Evolutionary conservation across 176 grass and related monocot species (phyloP), one percentile per base, ranked within the genome.

Genomic region (Lolium multiflorum): DNA sequence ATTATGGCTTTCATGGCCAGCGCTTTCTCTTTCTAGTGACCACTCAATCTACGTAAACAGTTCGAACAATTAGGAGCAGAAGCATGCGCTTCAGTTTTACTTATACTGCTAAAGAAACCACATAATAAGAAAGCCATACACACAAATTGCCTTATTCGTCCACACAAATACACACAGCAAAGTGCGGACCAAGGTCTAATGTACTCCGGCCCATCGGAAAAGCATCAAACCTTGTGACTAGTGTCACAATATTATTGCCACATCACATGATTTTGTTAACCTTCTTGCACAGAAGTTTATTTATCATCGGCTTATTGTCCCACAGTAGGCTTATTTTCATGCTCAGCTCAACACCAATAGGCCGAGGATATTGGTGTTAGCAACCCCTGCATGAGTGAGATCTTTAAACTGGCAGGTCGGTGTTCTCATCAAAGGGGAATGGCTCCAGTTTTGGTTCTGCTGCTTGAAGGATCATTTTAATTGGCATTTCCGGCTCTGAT

Each of bases 321-420:
- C 47, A 55, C 47, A 68, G 26, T 43, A 81, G 48, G 58, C 58
- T 79, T 83, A 57, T 25, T 72, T 73, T 74, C 13, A 15, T 68
- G n/a, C 13, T 57, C 79, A 39, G 56, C 38, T 66, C 7, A 3
- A 56, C 54, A 56, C 54, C 54, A 56, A 56, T 56, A 56, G 54
- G 54, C 16, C 4, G 54, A 56, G 54, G 54, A 56, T 17, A 18
- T 20, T 56, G 17, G 6, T 56, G 17, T 56, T 20, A 56, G 5
- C 5, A 1, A 56, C 16, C 14, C 17, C 16, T 56, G 64, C 35
- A 82, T 55, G 9, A 2, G 14, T 31, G 44, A 57, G 41, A 80
- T 82, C 24, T 77, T 89, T 85, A 88, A 64, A 91, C 76, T 7
- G 85, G 89, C 61, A 92, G 73, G 75, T 95, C 90, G 5, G 93